phyloP scores from a whole-genome alignment of 2,329 filamentous ascomycete genomes.

The Verticillium isaacii region DNA sequence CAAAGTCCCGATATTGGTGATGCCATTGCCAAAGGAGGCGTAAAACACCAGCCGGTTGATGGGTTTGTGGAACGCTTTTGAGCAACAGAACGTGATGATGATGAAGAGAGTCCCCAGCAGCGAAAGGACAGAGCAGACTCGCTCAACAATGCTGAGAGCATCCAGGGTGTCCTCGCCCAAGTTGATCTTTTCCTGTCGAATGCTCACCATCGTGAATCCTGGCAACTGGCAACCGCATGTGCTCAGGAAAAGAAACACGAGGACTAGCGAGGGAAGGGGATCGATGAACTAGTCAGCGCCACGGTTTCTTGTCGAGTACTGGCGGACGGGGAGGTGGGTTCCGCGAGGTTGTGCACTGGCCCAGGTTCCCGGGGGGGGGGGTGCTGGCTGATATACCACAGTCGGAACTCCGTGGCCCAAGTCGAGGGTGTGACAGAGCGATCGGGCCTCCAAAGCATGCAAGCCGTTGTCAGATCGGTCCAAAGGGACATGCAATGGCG shows the following conservation, averaged over 20 bases:
- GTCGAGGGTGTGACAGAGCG: neutral
- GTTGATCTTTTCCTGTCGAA: neutral
- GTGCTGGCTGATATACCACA: neutral
- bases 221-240: neutral
- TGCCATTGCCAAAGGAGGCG: slow-evolving; percentile 75
- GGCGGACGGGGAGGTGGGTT: neutral
- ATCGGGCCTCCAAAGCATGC: neutral
- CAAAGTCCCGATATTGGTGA: slow-evolving; percentile 71
- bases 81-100: slow-evolving; percentile 64
- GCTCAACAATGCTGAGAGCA: slow-evolving; percentile 59
- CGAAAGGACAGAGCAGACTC: slow-evolving; percentile 66
- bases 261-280: neutral
- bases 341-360: neutral
- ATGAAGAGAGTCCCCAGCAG: slow-evolving; percentile 67
- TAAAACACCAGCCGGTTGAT: slow-evolving; percentile 84
- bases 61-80: slow-evolving; percentile 72
- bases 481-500: neutral
- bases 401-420: neutral
- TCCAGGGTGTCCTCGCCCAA: slow-evolving; percentile 32
- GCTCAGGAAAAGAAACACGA: neutral
- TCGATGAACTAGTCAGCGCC: neutral
- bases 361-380: neutral
- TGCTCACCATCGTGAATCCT: neutral
- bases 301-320: neutral
- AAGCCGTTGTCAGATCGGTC: neutral